phyloP scores from a whole-genome alignment of 306 rosid species.

The Chamaecrista fasciculata region DNA sequence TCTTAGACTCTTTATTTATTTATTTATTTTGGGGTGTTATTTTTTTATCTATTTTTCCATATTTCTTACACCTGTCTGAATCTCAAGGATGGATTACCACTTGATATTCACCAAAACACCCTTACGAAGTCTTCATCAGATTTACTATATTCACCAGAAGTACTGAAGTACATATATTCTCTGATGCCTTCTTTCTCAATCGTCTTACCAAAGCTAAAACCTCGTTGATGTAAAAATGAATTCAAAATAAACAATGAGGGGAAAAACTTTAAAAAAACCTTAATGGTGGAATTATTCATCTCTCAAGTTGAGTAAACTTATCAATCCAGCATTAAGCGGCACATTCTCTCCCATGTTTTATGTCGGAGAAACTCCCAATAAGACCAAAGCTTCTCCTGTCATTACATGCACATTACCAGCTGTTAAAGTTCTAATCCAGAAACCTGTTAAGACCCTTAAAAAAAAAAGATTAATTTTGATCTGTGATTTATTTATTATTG shows the following conservation, averaged over 20 bases:
- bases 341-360: constrained; percentile 85
- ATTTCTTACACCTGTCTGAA: constrained; percentile 19
- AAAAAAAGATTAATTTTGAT: constrained; percentile 33
- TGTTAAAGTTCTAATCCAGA: no score
- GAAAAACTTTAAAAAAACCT: not conserved
- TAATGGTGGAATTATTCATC: constrained; percentile 24
- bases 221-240: constrained; percentile 22
- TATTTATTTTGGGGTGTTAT: not conserved
- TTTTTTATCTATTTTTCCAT: constrained; percentile 8
- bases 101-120: constrained; percentile 18
- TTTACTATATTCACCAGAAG: constrained; percentile 14
- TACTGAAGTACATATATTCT: no score
- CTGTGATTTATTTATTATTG: constrained; percentile 32
- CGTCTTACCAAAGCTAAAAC: constrained; percentile 28
- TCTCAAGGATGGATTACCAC: not conserved
- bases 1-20: not conserved
- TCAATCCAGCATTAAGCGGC: constrained; percentile 34
- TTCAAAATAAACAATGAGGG: constrained; percentile 31
- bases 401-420: constrained; percentile 49
- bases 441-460: no score
- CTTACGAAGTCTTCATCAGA: not conserved
- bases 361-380: constrained; percentile 80
- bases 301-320: constrained; percentile 33
- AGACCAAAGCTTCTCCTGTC: constrained; percentile 61
- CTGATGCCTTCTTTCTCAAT: constrained; percentile 22